Conservation (phyloP, 2,329 filamentous ascomycete genomes). For the Cladosporium phlei region DNA sequence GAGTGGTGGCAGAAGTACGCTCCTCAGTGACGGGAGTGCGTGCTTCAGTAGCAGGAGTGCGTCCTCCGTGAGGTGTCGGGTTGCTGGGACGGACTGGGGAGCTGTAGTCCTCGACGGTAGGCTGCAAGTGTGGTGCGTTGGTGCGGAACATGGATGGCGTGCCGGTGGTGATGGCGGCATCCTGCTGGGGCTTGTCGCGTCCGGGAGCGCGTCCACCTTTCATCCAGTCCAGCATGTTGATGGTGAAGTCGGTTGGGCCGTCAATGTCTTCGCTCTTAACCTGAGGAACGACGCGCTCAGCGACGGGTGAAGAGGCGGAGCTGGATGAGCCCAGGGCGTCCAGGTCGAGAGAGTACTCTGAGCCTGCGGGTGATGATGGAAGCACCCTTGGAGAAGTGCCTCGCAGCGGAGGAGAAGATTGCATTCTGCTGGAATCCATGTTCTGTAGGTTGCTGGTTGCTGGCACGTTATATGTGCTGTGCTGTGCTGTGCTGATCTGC, state of each 20-base stretch:
- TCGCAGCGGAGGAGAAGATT: slow-evolving; percentile 10
- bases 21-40: too few relatives aligned
- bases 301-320: slow-evolving; percentile 1
- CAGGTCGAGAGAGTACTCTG: slow-evolving; percentile 31
- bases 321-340: slow-evolving; percentile 22
- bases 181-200: slow-evolving; percentile 20
- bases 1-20: too few relatives aligned
- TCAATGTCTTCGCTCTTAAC: slow-evolving; percentile 35
- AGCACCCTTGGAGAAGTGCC: background rate
- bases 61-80: background rate
- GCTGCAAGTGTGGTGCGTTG: background rate
- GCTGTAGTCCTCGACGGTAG: slow-evolving; percentile 11
- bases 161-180: slow-evolving; percentile 3
- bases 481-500: background rate
- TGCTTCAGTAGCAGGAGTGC: slow-evolving; percentile 5
- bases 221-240: slow-evolving; percentile 34
- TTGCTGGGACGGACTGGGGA: slow-evolving; percentile 8
- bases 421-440: slow-evolving; percentile 13
- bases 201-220: slow-evolving; percentile 16
- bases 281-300: slow-evolving; percentile 9
- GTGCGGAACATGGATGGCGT: slow-evolving; percentile 4
- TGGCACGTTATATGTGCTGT: background rate
- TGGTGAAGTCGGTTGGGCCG: slow-evolving; percentile 35
- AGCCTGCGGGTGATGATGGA: slow-evolving; percentile 5
- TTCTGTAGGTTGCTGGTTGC: background rate